Base-by-base conservation (phyloP, 148 eudicot genomes). In the Rhododendron molle region DNA sequence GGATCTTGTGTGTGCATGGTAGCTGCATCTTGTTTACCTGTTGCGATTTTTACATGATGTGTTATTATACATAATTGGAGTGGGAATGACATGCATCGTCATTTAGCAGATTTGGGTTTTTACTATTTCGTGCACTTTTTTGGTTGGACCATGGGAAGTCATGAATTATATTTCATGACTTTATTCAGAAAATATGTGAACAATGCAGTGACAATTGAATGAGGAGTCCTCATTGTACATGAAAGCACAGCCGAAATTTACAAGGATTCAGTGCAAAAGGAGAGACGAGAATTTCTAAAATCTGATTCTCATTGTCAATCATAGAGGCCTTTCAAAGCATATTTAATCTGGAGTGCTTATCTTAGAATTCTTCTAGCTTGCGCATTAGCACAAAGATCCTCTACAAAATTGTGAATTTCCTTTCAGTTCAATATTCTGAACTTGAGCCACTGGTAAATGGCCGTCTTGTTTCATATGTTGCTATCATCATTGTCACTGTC, bases 401-500 rank as follows among this genome's bases (percentile, higher is more conserved):
- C 0, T 12, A 81, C 47, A 81, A 36, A 81, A 58, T 56, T 52
- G 54, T 65, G 46, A 62, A 60, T 20, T 62, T 36, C 18, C 6
- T 15, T 65, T 7, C 23, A 21, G 83, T 47, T 81, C 58, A 36
- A 81, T 81, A 50, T 82, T 82, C 84, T 26, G 30, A 62, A 21
- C 52, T 82, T 54, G 6, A 4, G 44, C 60, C 36, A 44, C 11
- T 15, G 54, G 52, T 20, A 11, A 83, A 83, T 7, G 14, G 77
- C 23, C 16, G 13, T 84, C 23, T 54, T 26, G 86, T n/a, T 76
- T 76, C 26, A 56, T 38, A 76, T 62, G 62, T 81, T 44, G 16
- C 50, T 77, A 34, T 60, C 85, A 65, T 88, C 91, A 21, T 87
- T 86, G 30, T 83, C 87, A 81, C 86, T 88, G 85, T 88, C 89